Conservation (phyloP, 179 eudicot species). For the Spinacia oleracea region DNA sequence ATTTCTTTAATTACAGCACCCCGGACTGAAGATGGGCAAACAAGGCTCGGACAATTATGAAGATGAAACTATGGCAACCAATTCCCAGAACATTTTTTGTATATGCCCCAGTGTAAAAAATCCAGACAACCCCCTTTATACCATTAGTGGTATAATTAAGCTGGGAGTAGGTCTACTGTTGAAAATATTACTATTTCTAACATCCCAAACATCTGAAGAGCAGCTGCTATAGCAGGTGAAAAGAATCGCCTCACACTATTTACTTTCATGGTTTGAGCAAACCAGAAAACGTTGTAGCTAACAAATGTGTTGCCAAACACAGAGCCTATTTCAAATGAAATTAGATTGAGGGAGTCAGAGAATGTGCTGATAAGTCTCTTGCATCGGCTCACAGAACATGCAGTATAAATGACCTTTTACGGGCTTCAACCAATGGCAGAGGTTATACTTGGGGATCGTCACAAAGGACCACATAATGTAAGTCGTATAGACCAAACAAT, state of each 20-base stretch:
- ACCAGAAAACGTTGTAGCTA: neutral
- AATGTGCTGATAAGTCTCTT: neutral
- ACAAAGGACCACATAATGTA: neutral
- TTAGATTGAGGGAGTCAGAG: neutral
- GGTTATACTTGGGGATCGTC: neutral
- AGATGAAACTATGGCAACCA: too few species aligned
- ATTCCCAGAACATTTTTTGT: too few species aligned
- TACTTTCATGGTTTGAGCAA: neutral
- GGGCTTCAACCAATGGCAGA: neutral
- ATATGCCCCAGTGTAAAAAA: neutral
- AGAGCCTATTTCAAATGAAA: neutral
- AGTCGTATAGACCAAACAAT: neutral
- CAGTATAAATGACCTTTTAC: neutral
- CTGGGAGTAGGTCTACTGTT: neutral
- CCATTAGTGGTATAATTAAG: too few species aligned
- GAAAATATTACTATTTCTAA: neutral
- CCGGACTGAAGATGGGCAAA: too few species aligned
- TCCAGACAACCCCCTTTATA: too few species aligned
- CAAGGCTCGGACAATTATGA: too few species aligned
- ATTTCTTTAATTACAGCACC: too few species aligned
- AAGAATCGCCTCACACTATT: neutral
- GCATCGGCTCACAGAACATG: neutral
- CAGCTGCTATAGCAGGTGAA: neutral
- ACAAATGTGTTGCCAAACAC: neutral
- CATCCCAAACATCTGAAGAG: neutral